Evolutionary conservation across 768 basidiomycete genomes (phyloP).

Genomic region (Candolleomyces eurysporus): DNA sequence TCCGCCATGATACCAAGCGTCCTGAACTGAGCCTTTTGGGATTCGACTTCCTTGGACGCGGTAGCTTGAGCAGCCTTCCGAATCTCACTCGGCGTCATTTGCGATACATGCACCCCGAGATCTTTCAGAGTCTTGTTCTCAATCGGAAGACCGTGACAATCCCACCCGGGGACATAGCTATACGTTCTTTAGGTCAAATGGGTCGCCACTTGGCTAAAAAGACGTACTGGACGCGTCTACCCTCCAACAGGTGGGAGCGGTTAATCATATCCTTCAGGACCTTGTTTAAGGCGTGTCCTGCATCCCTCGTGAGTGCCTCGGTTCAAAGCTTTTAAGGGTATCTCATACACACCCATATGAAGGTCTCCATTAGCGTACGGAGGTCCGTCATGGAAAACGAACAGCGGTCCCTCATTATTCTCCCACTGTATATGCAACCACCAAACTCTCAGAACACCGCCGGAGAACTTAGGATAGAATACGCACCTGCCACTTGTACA

Average conservation of each 20-base stretch:
- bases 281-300: conserved; percentile 96
- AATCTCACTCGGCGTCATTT: conserved; percentile 51
- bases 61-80: conserved; percentile 69
- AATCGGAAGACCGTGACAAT: conserved; percentile 96
- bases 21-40: conserved; percentile 78
- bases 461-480: neutral
- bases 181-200: neutral
- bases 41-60: conserved; percentile 69
- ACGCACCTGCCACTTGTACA: conserved; percentile 80
- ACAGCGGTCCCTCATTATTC: conserved; percentile 64
- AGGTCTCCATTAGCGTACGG: conserved; percentile 97
- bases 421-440: conserved; percentile 45
- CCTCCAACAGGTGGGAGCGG: conserved; percentile 78
- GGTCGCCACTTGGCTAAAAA: neutral
- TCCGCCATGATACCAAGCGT: conserved; percentile 90
- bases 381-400: conserved; percentile 93
- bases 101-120: conserved; percentile 61
- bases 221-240: conserved; percentile 77
- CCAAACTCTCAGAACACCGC: conserved; percentile 1
- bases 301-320: neutral
- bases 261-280: conserved; percentile 95
- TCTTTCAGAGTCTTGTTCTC: conserved; percentile 89
- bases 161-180: conserved; percentile 96
- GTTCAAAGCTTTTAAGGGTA: neutral
- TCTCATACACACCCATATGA: conserved; percentile 73